Evolutionary conservation across 345 rosid genomes (phyloP).

Genomic region (Xanthoceras sorbifolium): DNA sequence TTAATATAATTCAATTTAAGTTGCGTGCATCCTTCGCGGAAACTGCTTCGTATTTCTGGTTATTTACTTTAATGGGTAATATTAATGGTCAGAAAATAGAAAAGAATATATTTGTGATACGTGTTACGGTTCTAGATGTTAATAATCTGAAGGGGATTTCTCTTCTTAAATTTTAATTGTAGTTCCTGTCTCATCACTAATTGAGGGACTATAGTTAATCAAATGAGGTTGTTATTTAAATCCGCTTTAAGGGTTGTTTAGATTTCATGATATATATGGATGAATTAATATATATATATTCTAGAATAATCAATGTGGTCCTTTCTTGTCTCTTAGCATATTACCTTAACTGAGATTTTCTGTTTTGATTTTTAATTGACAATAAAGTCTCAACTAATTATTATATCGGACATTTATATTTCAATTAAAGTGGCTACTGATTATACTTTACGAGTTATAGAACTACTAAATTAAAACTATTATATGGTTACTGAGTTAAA

Average conservation of each 20-base stretch:
- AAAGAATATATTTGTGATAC: no score
- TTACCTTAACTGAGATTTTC: background rate
- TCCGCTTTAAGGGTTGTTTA: background rate
- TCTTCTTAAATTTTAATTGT: background rate
- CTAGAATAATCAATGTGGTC: background rate
- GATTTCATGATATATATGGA: background rate
- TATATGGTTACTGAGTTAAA: no score
- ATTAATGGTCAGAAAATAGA: no score
- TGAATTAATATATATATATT: no score
- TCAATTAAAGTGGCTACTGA: no score
- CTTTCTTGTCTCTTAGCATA: background rate
- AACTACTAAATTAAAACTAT: no score
- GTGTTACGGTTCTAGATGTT: background rate
- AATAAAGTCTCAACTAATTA: no score
- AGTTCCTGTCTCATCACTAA: background rate
- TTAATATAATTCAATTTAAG: background rate
- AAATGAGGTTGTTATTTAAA: background rate
- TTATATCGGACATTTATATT: no score
- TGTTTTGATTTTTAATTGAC: background rate
- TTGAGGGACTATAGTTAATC: background rate
- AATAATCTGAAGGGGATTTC: background rate
- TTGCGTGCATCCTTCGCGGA: no score
- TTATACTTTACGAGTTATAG: no score
- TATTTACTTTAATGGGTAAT: no score
- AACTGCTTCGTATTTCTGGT: no score